Base-by-base conservation (phyloP, 2,329 filamentous ascomycete species). In the Ceratocystis cacaofunesta region DNA sequence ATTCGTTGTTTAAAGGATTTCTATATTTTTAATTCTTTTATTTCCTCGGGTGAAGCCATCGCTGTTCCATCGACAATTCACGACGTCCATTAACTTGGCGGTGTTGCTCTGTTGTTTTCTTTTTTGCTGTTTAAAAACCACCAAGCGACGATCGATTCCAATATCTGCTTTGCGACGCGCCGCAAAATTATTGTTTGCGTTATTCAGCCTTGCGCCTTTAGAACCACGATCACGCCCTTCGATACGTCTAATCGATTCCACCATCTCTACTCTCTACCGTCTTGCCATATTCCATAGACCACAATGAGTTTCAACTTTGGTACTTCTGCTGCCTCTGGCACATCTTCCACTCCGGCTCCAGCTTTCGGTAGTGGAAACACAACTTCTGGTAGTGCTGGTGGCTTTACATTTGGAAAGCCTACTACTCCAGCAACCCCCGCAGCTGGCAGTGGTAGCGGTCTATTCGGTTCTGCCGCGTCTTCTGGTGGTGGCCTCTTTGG, bases 291-390 rank as follows among this genome's bases (percentile, higher is more conserved):
- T 41, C 48, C 50, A 57, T 64, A 52, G 30, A 25, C 61, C 43
- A 71, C 65, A 67, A 78, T 78, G 76, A 71, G 75, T 46, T 78
- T 78, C 72, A 74, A 43, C 66, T 78, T 78, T 70, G 72, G 73
- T 68, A 69, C 71, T 77, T 66, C 76, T 75, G 68, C 65, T 74
- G 12, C 46, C 22, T 22, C 61, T 25, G 17, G 43, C 44, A 50
- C 25, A 30, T 58, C 55, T n/a, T 58, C 55, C 5, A 58, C 55
- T 28, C 55, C 55, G 25, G 72, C 75, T 15, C 70, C 74, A 4
- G 69, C 73, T n/a, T 71, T 70, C 6, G 69, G 66, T 19, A 68
- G 66, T n/a, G 61, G 70, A 7, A 71, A 72, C 66, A 71, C 70
- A 28, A 50, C 36, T 30, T 62, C 63, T 55, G 55, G 66, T 7